Evolutionary conservation across 2,329 filamentous ascomycete species (phyloP), one percentile per base, ranked within the genome.

Genomic region (Aspergillus sp.): DNA sequence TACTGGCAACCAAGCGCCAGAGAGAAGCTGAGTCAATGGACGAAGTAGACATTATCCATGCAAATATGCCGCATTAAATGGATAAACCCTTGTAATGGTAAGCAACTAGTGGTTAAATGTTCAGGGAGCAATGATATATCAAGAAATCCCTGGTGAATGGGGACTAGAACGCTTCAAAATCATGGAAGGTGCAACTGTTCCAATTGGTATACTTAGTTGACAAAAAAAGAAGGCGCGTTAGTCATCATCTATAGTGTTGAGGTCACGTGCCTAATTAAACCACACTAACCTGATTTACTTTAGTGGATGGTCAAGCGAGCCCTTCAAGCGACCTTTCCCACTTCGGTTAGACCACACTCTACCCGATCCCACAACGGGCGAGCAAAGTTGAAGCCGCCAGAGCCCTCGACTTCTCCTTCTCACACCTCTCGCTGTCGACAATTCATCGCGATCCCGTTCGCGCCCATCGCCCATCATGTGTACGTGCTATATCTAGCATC

Each of bases 391-490:
- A 60, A 61, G 60, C 52, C 52, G 63, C 63, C 61, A 64, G 62
- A 64, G 60, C 59, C 57, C 62, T 66, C 66, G 69, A 70, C 70
- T 73, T 73, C 67, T 73, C 62, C 65, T 68, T 69, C 67, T 67
- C 70, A 74, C 69, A 66, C 68, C 68, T 73, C 66, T 70, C 65
- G 68, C 63, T 69, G 73, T 73, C 74, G 73, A 75, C 74, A 75
- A 73, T 60, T 61, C 65, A 73, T 68, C 67, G 73, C 72, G 72
- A 72, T 69, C 61, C 69, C 59, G 62, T 66, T 65, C 68, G 70
- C 73, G 68, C 73, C 70, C 75, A 54, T 76, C 73, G 77, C 77
- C 77, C 75, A 79, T 76, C 75, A 79, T 79, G 77, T 79, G 77
- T 79, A 79, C 67, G 77, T 79, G 60, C 50, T 56, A 52, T 56